A percentile compares a stretch with the other conserved stretches of the same genome.
Evolutionary conservation across 2,329 filamentous ascomycete species (phyloP).

Genomic region (Alternaria viburni): DNA sequence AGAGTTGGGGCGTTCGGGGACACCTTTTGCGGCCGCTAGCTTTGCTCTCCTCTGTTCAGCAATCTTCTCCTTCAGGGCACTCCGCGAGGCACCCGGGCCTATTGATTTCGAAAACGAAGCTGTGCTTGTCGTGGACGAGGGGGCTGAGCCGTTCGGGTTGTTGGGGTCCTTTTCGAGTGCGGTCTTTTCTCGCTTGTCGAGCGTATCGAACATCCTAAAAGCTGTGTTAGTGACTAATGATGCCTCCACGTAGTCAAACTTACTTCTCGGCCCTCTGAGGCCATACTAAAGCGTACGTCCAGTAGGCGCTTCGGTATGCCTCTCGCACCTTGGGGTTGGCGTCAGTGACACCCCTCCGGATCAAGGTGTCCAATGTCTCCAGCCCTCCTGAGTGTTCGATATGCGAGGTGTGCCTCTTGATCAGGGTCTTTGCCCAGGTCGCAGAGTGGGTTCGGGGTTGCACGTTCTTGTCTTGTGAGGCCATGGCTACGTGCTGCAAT

Average conservation of each 20-base stretch:
- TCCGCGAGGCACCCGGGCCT: conserved; percentile 56
- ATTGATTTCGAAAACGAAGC: conserved; percentile 53
- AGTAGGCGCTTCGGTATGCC: conserved; percentile 83
- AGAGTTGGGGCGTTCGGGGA: conserved; percentile 63
- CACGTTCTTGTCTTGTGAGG: conserved; percentile 91
- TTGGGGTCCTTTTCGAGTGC: conserved; percentile 81
- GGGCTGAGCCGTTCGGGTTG: conserved; percentile 71
- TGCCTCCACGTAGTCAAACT: conserved; percentile 43
- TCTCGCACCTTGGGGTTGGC: conserved; percentile 90
- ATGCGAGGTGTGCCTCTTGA: conserved; percentile 81
- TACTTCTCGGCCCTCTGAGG: conserved; percentile 75
- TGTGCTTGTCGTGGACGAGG: conserved; percentile 57
- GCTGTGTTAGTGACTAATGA: conserved; percentile 24
- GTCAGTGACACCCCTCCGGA: conserved; percentile 88
- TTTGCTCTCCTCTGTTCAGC: conserved; percentile 75
- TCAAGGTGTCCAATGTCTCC: conserved; percentile 83
- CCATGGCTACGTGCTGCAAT: conserved; percentile 82
- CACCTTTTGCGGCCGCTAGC: conserved; percentile 49
- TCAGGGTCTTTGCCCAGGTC: conserved; percentile 82
- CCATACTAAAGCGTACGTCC: conserved; percentile 81
- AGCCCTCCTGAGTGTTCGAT: conserved; percentile 85
- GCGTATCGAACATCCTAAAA: conserved; percentile 73
- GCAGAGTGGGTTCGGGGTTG: conserved; percentile 80
- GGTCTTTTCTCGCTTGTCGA: conserved; percentile 80
- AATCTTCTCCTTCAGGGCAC: conserved; percentile 80